These are phyloP conservation scores for Carex scoparia DNA, from an alignment of 176 grass and related monocot genomes.

Conservation along the genomic window DNA sequence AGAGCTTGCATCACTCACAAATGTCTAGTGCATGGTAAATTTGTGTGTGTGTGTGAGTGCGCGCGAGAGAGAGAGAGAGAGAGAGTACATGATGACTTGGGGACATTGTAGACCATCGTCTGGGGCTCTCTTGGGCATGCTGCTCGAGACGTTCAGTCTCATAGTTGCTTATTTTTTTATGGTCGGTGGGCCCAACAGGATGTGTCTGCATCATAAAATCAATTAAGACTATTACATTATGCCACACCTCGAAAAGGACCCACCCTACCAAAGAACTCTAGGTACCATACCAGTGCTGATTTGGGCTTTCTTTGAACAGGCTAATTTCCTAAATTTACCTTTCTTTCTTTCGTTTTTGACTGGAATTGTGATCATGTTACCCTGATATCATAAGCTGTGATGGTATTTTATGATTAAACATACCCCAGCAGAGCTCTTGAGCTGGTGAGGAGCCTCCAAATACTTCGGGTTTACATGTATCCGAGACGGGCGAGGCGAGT, in stretches of 20 bases:
- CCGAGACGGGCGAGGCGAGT: slow-evolving; percentile 60
- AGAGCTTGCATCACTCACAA: neutral
- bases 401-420: neutral
- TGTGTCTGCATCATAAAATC: slow-evolving; percentile 33
- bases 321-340: neutral
- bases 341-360: neutral
- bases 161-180: slow-evolving; percentile 30
- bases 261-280: slow-evolving; percentile 7
- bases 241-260: neutral
- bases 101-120: slow-evolving; percentile 33
- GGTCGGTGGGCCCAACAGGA: slow-evolving; percentile 17
- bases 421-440: slow-evolving; percentile 46
- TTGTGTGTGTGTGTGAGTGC: neutral
- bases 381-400: neutral
- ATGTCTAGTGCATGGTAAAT: neutral
- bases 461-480: slow-evolving; percentile 98
- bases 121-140: slow-evolving; percentile 33
- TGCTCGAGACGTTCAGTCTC: slow-evolving; percentile 46
- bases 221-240: slow-evolving; percentile 13
- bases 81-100: slow-evolving; percentile 53
- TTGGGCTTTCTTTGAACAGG: neutral
- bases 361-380: neutral
- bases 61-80: neutral
- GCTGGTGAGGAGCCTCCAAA: slow-evolving; percentile 56
- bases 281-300: neutral